phyloP scores from a whole-genome alignment of 1,284 basidiomycete genomes.

The Apiotrichum akiyoshidainum region DNA sequence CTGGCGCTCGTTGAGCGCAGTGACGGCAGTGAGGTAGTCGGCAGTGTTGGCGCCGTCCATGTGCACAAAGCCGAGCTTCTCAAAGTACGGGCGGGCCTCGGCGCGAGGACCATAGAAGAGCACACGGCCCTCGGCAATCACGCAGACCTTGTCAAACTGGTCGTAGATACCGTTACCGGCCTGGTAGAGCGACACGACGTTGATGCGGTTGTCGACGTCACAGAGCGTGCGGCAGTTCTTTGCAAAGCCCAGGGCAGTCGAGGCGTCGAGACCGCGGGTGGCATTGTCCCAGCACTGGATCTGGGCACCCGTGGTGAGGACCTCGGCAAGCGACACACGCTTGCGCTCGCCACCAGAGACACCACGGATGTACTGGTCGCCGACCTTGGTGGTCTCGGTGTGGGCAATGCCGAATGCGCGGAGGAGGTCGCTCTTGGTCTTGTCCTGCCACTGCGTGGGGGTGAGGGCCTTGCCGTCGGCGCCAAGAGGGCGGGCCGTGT shows the following conservation, averaged over 20 bases:
- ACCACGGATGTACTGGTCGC: slow-evolving; percentile 70
- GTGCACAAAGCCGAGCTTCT: slow-evolving; percentile 67
- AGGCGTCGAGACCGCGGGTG: slow-evolving; percentile 67
- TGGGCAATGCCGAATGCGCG: slow-evolving; percentile 70
- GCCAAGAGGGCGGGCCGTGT: slow-evolving; percentile 25
- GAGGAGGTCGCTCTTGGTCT: slow-evolving; percentile 58
- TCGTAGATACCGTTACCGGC: slow-evolving; percentile 54
- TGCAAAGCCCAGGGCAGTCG: slow-evolving; percentile 75
- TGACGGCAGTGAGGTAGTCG: slow-evolving; percentile 62
- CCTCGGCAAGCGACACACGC: slow-evolving; percentile 71
- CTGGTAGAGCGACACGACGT: slow-evolving; percentile 78
- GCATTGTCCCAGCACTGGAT: slow-evolving; percentile 65
- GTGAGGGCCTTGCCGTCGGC: slow-evolving; percentile 35
- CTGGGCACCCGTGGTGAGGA: slow-evolving; percentile 59
- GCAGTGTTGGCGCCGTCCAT: slow-evolving; percentile 51
- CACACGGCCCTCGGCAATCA: slow-evolving; percentile 74
- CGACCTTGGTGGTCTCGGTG: slow-evolving; percentile 71
- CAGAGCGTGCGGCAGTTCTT: slow-evolving; percentile 71
- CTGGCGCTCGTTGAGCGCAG: slow-evolving; percentile 60
- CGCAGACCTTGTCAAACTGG: slow-evolving; percentile 57
- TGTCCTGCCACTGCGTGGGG: slow-evolving; percentile 53
- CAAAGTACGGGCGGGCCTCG: slow-evolving; percentile 74
- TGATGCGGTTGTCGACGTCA: slow-evolving; percentile 70
- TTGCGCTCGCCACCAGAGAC: slow-evolving; percentile 68
- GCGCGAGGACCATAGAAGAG: slow-evolving; percentile 73